Conservation (phyloP, 2,329 filamentous ascomycete genomes). For the Cordyceps javanica region DNA sequence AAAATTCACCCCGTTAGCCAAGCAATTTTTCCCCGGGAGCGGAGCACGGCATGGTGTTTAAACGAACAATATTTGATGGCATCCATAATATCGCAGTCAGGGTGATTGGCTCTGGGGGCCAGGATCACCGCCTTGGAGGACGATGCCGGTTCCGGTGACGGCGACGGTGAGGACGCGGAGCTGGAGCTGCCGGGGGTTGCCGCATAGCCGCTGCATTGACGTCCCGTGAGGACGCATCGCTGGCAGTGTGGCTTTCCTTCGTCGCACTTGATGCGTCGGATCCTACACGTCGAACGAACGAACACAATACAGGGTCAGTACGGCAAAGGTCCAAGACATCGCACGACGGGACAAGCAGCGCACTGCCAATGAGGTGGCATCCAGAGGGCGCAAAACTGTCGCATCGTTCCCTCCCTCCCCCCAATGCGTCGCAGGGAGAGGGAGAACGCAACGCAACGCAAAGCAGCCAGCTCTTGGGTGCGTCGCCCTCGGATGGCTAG, state of each 20-base stretch:
- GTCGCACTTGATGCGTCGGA: slow-evolving; percentile 12
- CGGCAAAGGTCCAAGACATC: no score
- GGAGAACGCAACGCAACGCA: neutral
- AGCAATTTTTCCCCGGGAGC: neutral
- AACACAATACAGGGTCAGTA: neutral
- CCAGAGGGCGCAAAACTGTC: neutral
- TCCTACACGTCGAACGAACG: neutral
- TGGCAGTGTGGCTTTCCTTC: slow-evolving; percentile 11
- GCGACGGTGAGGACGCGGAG: neutral
- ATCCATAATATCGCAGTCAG: slow-evolving; percentile 10
- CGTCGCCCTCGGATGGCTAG: neutral
- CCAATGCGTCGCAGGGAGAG: neutral
- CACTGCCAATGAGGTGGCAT: neutral
- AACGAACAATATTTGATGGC: slow-evolving; percentile 12
- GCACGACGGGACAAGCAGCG: neutral
- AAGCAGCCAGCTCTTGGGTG: neutral
- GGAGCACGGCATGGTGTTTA: neutral
- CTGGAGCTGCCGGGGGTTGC: neutral
- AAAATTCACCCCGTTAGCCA: neutral
- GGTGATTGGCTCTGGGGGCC: neutral
- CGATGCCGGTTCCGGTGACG: neutral
- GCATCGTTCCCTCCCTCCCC: neutral
- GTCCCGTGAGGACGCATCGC: slow-evolving; percentile 9
- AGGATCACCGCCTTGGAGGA: neutral
- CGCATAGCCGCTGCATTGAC: slow-evolving; percentile 10